Base-by-base conservation (phyloP, 371 early-diverging fungal genomes). In the Mucor ambiguus region DNA sequence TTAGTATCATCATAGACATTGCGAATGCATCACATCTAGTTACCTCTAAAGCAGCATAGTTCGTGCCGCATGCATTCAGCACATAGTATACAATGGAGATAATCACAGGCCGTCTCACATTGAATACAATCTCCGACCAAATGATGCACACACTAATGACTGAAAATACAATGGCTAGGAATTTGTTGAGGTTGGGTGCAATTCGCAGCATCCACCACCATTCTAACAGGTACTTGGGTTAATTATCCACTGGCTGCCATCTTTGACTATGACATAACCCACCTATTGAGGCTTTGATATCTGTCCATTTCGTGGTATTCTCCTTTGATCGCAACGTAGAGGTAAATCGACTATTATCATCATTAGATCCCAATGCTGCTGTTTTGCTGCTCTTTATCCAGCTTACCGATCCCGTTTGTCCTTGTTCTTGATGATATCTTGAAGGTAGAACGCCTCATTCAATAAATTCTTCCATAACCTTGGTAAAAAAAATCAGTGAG, bases 121-220 rank as follows among this genome's bases (percentile, higher is more conserved):
- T 89, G 71, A 96, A 95, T 0, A 95, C 95, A 48, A 94, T 78
- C 72, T 97, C 98, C 7, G 95, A 95, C 96, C 96, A 96, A 20
- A 97, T 80, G 18, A 97, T 83, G 44, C 88, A 81, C 0, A 87
- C 64, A 29, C 95, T 92, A 29, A 92, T 64, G 10, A 85, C 10
- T 0, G 86, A 85, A 59, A 85, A 90, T 0, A 89, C 26, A 6
- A 91, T 70, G 0, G 93, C 81, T 18, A 91, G 55, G 1, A 72
- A 62, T 22, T 89, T 89, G 60, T 85, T 82, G 3, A 84, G 60
- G 16, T 87, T 58, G 0, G 96, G 94, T 18, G 88, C 85, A 24
- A 95, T 63, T 58, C 80, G 81, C 33, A 94, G 71, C 67, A 89
- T 87, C 95, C 96, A 97, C 83, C 87, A 85, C 95, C 95, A 97